Percentiles rank a stretch among this genome's conserved stretches.
Evolutionary conservation across 305 asterid species (phyloP).

Genomic region (Nicotiana rustica): DNA sequence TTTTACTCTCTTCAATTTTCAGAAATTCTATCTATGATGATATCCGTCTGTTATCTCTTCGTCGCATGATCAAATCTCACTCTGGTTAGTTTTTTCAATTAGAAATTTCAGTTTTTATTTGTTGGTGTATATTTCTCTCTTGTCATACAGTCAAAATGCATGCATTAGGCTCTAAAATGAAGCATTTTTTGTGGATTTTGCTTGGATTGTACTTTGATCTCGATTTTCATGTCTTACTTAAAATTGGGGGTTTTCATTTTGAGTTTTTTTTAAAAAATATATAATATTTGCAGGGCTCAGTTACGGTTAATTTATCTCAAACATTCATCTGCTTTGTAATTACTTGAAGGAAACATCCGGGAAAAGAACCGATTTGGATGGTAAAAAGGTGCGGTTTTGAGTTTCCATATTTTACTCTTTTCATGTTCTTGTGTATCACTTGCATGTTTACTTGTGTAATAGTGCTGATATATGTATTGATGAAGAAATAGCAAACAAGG

Average conservation of each 20-base stretch:
- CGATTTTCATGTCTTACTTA: not conserved
- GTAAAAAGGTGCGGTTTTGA: constrained; percentile 41
- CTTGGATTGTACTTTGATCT: constrained; percentile 24
- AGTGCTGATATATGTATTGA: not conserved
- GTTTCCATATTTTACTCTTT: constrained; percentile 23
- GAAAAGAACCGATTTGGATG: constrained; percentile 37
- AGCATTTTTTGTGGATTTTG: constrained; percentile 18
- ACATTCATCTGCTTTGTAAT: not conserved
- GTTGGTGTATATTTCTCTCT: not conserved
- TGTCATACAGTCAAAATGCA: constrained; percentile 2
- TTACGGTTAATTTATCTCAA: constrained; percentile 6
- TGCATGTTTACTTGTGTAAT: constrained; percentile 9
- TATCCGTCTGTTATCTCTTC: too few species aligned
- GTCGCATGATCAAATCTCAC: too few species aligned
- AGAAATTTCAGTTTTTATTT: constrained; percentile 6
- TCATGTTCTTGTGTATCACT: not conserved
- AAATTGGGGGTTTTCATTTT: constrained; percentile 13
- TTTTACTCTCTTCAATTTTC: too few species aligned
- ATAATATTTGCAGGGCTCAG: not conserved
- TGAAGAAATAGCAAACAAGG: too few species aligned
- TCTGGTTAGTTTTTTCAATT: not conserved
- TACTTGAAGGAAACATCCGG: not conserved
- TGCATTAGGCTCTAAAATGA: constrained; percentile 20
- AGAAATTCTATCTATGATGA: too few species aligned
- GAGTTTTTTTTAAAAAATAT: not conserved